Evolutionary conservation across 441 rosid species (phyloP).

Genomic region (Brassica hybrid): DNA sequence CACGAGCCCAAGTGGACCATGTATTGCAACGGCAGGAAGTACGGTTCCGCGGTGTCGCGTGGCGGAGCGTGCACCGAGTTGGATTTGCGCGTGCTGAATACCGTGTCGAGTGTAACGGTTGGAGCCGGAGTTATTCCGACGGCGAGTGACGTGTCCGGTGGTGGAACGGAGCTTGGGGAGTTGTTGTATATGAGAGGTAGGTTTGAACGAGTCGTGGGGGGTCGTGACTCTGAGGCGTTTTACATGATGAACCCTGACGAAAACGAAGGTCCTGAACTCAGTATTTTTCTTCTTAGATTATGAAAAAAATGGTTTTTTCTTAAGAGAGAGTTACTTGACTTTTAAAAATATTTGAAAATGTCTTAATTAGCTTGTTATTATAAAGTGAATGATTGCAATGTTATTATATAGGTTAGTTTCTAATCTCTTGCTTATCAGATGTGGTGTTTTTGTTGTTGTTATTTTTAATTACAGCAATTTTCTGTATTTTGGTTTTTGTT

Average conservation of each 20-base stretch:
- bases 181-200: slow-evolving; percentile 85
- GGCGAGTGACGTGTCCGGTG: slow-evolving; percentile 30
- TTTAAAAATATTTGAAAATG: neutral
- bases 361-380: slow-evolving; percentile 16
- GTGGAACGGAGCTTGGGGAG: slow-evolving; percentile 56
- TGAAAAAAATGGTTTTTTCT: slow-evolving; percentile 14
- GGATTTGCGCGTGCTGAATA: slow-evolving; percentile 76
- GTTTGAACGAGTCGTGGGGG: slow-evolving; percentile 86
- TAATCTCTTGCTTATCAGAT: no score
- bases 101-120: slow-evolving; percentile 72
- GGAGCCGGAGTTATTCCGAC: slow-evolving; percentile 90
- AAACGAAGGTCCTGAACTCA: slow-evolving; percentile 91
- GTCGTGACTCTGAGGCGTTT: slow-evolving; percentile 94
- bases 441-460: neutral
- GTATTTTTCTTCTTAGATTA: slow-evolving; percentile 81
- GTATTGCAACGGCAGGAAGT: slow-evolving; percentile 89
- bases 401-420: no score
- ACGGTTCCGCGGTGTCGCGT: slow-evolving; percentile 73
- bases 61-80: slow-evolving; percentile 59
- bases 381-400: no score
- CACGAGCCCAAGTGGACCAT: slow-evolving; percentile 78
- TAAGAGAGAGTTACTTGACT: slow-evolving; percentile 9
- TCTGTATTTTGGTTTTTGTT: slow-evolving; percentile 9
- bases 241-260: slow-evolving; percentile 95
- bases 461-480: neutral